Evolutionary conservation across 805 yeast genomes (phyloP), one percentile per base, ranked within the genome.

Genomic region (Saccharomycopsis sp.): DNA sequence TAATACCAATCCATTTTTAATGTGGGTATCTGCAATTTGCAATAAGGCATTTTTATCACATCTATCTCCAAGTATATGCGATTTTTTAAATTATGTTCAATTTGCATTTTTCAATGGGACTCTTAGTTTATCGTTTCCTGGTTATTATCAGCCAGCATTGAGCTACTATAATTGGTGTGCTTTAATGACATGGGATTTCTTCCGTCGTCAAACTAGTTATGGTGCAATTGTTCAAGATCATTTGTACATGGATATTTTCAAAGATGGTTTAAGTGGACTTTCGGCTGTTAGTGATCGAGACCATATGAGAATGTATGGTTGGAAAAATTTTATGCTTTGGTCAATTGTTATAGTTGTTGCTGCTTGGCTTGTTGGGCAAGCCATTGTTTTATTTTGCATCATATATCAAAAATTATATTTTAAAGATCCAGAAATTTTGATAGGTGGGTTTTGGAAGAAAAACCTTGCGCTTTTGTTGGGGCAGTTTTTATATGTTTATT

Each of bases 101-200:
- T 80, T 72, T 61, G 72, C 78, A 1, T 68, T 77, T 35, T 75
- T 79, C 55, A 65, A 74, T 52, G 74, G 73, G 4, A 81, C 75
- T 3, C 61, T 81, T 23, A 68, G 70, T 51, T 56, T 81, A 16
- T 61, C 65, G 21, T 81, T 74, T 52, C 87, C 88, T 0, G 85
- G 82, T 0, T 78, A 74, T 54, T 75, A 70, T 47, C 81, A 72
- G 49, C 82, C 82, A 0, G 56, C 75, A 11, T 58, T 77, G 38
- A 64, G 76, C 2, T 60, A 68, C 13, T 54, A 75, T 16, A 59
- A 74, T 14, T 79, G 86, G 86, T 62, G 72, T 34, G 73, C 78
- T 1, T 59, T 81, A n/a, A 57, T 77, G 39, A 44, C 53, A 17
- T 41, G 47, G 26, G 56, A 55, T 28, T 34, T 55, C 9, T 47